Evolutionary conservation across 1,139 yeast genomes (phyloP).

Genomic region (Suhomyces bokatorum): DNA sequence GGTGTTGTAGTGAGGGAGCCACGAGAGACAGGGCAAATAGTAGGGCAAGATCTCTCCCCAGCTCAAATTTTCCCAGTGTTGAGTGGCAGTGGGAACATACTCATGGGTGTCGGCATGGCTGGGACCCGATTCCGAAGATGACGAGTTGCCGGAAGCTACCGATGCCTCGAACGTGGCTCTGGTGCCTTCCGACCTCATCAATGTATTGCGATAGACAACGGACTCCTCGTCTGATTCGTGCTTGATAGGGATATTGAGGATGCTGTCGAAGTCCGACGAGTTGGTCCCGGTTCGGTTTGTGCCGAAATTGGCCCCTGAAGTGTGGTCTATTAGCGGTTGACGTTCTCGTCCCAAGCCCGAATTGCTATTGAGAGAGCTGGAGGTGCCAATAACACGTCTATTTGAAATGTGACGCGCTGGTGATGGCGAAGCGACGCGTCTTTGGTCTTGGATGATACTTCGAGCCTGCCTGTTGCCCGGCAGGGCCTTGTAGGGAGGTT

Average conservation of each 20-base stretch:
- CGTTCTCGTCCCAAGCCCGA: constrained; percentile 18
- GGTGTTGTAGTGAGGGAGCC: constrained; percentile 67
- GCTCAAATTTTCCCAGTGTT: constrained; percentile 22
- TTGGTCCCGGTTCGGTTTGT: not conserved
- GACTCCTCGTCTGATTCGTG: constrained; percentile 19
- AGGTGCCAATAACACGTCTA: constrained; percentile 28
- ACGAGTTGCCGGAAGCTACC: not conserved
- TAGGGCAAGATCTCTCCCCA: constrained; percentile 52
- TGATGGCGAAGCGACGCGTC: constrained; percentile 29
- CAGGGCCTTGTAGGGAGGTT: constrained; percentile 6
- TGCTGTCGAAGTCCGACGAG: constrained; percentile 4
- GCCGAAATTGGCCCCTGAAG: not conserved
- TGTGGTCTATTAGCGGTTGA: constrained; percentile 20
- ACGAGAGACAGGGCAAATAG: constrained; percentile 77
- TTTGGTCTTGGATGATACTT: constrained; percentile 3
- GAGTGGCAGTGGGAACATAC: constrained; percentile 27
- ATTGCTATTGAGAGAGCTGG: not conserved
- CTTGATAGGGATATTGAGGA: not conserved
- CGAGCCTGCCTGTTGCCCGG: constrained; percentile 6
- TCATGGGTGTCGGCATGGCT: constrained; percentile 11
- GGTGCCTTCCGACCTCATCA: constrained; percentile 2
- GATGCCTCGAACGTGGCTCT: not conserved
- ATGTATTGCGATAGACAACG: constrained; percentile 15
- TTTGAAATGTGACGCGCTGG: constrained; percentile 36
- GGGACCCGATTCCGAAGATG: constrained; percentile 3